Evolutionary conservation across 23 red algal species (phyloP).

Genomic region (Gracilaria gracilis): DNA sequence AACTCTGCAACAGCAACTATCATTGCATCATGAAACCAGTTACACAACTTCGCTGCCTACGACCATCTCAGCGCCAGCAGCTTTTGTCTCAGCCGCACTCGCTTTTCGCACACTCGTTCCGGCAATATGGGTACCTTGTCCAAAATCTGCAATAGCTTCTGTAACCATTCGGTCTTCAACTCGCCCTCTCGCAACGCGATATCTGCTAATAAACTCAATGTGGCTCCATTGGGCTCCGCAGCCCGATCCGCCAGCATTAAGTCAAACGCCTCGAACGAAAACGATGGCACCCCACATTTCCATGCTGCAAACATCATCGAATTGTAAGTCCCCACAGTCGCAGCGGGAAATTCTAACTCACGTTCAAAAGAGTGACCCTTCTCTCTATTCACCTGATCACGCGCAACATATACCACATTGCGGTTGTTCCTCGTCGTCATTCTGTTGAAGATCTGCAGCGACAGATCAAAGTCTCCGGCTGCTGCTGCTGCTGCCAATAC

Average conservation of each 20-base stretch:
- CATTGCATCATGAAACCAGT: background rate
- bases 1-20: background rate
- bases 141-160: constrained; percentile 31
- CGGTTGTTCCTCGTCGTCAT: constrained; percentile 64
- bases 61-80: constrained; percentile 62
- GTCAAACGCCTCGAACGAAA: constrained; percentile 59
- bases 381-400: background rate
- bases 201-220: constrained; percentile 58
- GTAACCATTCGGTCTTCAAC: constrained; percentile 33
- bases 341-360: constrained; percentile 45
- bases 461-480: constrained; percentile 45
- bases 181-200: constrained; percentile 27
- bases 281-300: constrained; percentile 19
- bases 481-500: constrained; percentile 47
- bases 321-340: constrained; percentile 66
- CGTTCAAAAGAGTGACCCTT: constrained; percentile 37
- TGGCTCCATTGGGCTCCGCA: constrained; percentile 60
- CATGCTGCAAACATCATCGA: constrained; percentile 67
- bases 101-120: constrained; percentile 35
- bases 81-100: constrained; percentile 58
- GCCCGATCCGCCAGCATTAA: constrained; percentile 56
- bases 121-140: constrained; percentile 38
- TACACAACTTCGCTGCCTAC: background rate
- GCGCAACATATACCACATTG: constrained; percentile 39
- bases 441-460: constrained; percentile 61